phyloP scores from a whole-genome alignment of 768 basidiomycete genomes.

The Cyclocybe aegerita region DNA sequence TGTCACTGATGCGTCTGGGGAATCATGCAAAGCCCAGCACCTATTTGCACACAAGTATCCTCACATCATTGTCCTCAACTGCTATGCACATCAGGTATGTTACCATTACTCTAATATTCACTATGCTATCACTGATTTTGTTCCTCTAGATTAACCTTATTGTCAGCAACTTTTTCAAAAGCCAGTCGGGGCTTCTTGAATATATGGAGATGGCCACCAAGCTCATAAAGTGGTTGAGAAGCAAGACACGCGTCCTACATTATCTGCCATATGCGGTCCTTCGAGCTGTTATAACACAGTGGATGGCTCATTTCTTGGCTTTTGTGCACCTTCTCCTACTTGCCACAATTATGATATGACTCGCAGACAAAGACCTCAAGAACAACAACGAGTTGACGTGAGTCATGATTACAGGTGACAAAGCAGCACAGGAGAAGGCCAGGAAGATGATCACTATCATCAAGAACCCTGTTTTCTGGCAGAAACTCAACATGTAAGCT shows the following conservation, averaged over 20 bases:
- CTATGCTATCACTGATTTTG: background rate
- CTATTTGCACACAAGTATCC: slow-evolving; percentile 18
- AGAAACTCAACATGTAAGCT: slow-evolving; percentile 16
- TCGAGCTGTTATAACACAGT: slow-evolving; percentile 30
- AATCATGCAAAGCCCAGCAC: slow-evolving; percentile 24
- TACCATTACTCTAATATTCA: background rate
- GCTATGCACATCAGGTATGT: slow-evolving; percentile 37
- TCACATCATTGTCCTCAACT: slow-evolving; percentile 29
- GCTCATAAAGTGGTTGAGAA: slow-evolving; percentile 38
- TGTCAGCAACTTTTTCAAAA: slow-evolving; percentile 37
- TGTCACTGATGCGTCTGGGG: slow-evolving; percentile 37
- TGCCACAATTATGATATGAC: slow-evolving; percentile 5
- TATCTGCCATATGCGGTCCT: slow-evolving; percentile 24
- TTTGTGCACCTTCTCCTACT: slow-evolving; percentile 24
- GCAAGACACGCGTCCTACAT: slow-evolving; percentile 31
- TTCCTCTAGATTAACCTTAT: slow-evolving; percentile 35
- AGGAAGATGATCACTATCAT: slow-evolving; percentile 16
- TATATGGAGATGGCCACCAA: slow-evolving; percentile 27
- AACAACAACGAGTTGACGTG: slow-evolving; percentile 4
- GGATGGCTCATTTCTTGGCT: slow-evolving; percentile 32
- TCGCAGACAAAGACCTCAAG: slow-evolving; percentile 4
- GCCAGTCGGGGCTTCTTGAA: slow-evolving; percentile 12
- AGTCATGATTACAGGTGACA: background rate
- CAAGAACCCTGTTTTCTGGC: slow-evolving; percentile 22
- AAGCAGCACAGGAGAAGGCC: slow-evolving; percentile 17